Conservation (phyloP, 2,329 filamentous ascomycete species). For the Beauveria medogensis region DNA sequence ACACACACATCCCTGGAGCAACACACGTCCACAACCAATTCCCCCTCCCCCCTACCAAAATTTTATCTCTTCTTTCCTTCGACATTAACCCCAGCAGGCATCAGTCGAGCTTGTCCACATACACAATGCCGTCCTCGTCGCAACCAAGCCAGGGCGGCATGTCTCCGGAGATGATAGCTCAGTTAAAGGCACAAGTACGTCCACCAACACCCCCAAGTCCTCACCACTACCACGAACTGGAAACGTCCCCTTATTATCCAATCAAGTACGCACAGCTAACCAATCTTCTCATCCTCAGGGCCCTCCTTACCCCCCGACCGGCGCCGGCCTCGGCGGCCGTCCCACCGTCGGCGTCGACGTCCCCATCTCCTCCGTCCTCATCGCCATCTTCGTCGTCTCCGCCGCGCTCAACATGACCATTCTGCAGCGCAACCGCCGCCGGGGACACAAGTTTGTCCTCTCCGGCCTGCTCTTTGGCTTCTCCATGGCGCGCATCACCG, state of each 20-base stretch:
- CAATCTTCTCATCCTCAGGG: slow-evolving; percentile 18
- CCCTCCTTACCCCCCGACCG: slow-evolving; percentile 31
- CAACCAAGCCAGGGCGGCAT: not conserved
- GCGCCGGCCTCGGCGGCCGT: slow-evolving; percentile 46
- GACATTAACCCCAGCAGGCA: no score
- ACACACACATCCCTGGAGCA: no score
- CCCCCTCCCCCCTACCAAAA: no score
- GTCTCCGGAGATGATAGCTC: not conserved
- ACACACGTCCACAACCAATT: no score
- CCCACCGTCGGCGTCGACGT: slow-evolving; percentile 53
- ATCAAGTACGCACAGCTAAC: not conserved
- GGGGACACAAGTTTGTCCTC: slow-evolving; percentile 51
- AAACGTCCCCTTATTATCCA: no score
- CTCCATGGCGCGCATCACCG: slow-evolving; percentile 45
- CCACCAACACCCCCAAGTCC: no score
- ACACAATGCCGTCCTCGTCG: not conserved
- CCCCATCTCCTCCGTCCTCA: slow-evolving; percentile 55
- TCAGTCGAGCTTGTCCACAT: not conserved
- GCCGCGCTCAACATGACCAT: slow-evolving; percentile 52
- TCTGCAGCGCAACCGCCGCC: slow-evolving; percentile 40
- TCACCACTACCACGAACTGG: not conserved
- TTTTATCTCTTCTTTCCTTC: not conserved
- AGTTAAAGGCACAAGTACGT: not conserved
- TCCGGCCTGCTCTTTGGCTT: slow-evolving; percentile 51
- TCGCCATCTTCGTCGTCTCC: slow-evolving; percentile 47